Base-by-base conservation (phyloP, 345 rosid species). In the Melaleuca quinquenervia region DNA sequence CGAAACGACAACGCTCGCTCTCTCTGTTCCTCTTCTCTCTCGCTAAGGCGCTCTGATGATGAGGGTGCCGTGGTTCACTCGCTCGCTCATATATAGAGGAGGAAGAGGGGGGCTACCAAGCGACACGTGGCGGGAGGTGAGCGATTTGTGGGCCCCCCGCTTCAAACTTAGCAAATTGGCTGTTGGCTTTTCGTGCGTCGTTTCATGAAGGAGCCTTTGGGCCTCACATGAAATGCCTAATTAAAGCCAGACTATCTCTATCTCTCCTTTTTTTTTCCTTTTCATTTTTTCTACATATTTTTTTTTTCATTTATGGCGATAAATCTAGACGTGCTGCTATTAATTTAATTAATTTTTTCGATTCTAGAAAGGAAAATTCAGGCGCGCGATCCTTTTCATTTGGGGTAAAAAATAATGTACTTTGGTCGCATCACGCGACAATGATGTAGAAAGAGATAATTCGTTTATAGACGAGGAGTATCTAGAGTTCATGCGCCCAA, bases 41-140 rank as follows among this genome's bases (percentile, higher is more conserved):
- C 84, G 22, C 29, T 49, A 3, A 52, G 53, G 50, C 5, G 5
- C 9, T 49, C 6, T 29, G 16, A 41, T 41, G 41, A 41, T 24
- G 48, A 20, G 27, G 50, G 1, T 44, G 7, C 36, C 41, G 41
- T 3, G 11, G 8, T 32, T 1, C 44, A 15, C 18, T 7, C 41
- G 21, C 41, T 29, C 14, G 44, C 75, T 41, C 44, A 53, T 83
- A 83, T 18, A 84, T 32, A 51, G 62, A 56, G 13, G 8, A 62
- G 89, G 75, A 41, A 36, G 84, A 18, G 86, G 26, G 60, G 2
- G 8, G 0, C 0, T 7, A 3, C 3, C 0, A 7, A 3, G 1
- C 7, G 4, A 83, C 89, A 84, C 94, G 93, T 88, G 94, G 90
- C 83, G 58, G 6, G 11, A 10, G 0, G 51, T 86, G 82, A 90